These are phyloP conservation scores for Suillus americanus DNA, from an alignment of 768 basidiomycete genomes.

Conservation along the genomic window DNA sequence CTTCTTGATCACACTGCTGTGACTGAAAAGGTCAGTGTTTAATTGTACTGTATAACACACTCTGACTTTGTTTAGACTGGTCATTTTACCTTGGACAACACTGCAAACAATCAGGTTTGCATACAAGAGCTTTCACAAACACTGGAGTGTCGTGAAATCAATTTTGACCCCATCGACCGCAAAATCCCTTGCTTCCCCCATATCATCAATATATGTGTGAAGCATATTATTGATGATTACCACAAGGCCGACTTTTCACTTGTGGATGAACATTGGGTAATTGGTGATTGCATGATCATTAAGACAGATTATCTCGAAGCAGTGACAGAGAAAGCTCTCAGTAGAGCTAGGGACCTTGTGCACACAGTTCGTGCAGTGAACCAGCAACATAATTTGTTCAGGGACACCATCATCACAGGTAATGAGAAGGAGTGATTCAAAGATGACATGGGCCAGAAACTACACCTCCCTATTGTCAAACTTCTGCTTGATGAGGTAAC, in stretches of 20 bases:
- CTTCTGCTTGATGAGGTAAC: slow-evolving; percentile 34
- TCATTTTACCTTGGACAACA: neutral
- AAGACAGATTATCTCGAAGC: neutral
- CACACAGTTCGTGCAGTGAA: neutral
- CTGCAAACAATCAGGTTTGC: neutral
- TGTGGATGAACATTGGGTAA: neutral
- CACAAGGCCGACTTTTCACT: neutral
- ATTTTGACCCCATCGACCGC: neutral
- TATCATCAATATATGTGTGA: neutral
- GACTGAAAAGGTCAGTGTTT: neutral
- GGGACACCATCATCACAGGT: slow-evolving; percentile 4
- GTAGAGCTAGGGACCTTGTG: neutral
- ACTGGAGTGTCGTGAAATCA: neutral
- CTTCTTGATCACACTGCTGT: neutral
- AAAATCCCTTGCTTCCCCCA: neutral
- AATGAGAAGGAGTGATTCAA: slow-evolving; percentile 7
- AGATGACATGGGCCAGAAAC: neutral
- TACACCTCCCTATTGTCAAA: neutral
- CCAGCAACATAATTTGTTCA: neutral
- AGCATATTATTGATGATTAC: neutral
- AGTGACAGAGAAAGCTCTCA: neutral
- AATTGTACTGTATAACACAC: neutral
- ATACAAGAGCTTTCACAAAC: neutral
- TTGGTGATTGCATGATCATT: neutral
- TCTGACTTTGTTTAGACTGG: neutral